Evolutionary conservation across 306 rosid genomes (phyloP).

Genomic region (Vigna angularis): DNA sequence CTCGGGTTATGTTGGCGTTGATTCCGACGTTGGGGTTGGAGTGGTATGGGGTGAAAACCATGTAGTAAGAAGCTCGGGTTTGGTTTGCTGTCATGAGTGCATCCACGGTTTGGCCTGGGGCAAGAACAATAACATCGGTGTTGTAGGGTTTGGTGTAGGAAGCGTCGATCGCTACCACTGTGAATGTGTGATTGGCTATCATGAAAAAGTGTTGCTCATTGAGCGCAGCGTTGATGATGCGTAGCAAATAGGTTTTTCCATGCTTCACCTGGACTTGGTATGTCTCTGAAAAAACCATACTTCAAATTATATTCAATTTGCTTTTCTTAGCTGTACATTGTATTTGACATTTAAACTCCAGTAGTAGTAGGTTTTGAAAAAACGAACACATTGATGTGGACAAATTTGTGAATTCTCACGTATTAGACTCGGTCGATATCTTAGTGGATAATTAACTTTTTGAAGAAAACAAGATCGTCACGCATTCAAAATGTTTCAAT

Average conservation of each 20-base stretch:
- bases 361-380: neutral
- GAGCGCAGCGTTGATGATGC: constrained; percentile 67
- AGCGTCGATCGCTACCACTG: constrained; percentile 70
- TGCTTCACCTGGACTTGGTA: constrained; percentile 47
- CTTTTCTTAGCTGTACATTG: too few species aligned
- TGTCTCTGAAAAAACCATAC: constrained; percentile 11
- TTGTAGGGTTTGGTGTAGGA: constrained; percentile 54
- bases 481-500: neutral
- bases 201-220: constrained; percentile 67
- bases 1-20: constrained; percentile 49
- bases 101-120: constrained; percentile 74
- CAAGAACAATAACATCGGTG: constrained; percentile 52
- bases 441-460: neutral
- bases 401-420: neutral
- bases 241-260: constrained; percentile 63
- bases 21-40: neutral
- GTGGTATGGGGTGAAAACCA: constrained; percentile 48
- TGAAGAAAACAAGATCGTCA: neutral
- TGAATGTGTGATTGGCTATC: constrained; percentile 71
- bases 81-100: constrained; percentile 58
- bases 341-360: too few species aligned
- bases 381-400: too few species aligned
- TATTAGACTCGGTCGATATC: neutral
- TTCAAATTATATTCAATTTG: neutral
- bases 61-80: constrained; percentile 60